Percentiles rank a stretch among this genome's conserved stretches.
These are phyloP conservation scores for Boletus rubescentipes DNA, from an alignment of 768 basidiomycete species.

Conservation along the genomic window DNA sequence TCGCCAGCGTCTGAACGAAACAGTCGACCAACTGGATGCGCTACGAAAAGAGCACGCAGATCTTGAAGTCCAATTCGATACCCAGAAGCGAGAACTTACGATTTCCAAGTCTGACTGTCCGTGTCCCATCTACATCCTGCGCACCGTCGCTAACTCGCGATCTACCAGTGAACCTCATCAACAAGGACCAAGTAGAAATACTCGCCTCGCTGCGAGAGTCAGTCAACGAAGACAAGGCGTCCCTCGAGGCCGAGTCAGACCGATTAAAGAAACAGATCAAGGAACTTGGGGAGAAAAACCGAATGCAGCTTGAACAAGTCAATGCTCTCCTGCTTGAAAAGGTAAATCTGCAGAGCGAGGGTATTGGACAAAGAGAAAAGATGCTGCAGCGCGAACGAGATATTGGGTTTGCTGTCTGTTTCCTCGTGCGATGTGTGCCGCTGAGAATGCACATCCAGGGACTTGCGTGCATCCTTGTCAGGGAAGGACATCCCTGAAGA, in stretches of 20 bases:
- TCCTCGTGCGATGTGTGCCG: background rate
- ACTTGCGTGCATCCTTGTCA: conserved; percentile 71
- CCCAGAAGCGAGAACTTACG: conserved; percentile 64
- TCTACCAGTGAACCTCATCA: conserved; percentile 76
- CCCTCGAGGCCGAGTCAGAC: conserved; percentile 66
- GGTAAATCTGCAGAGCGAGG: conserved; percentile 84
- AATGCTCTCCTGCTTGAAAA: conserved; percentile 87
- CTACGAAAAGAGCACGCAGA: conserved; percentile 68
- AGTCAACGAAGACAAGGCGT: conserved; percentile 83
- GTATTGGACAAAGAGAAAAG: conserved; percentile 85
- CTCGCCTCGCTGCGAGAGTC: conserved; percentile 83
- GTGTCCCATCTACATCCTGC: conserved; percentile 24
- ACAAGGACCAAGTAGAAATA: conserved; percentile 92
- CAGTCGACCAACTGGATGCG: conserved; percentile 74
- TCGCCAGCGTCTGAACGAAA: conserved; percentile 84
- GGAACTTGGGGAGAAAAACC: conserved; percentile 77
- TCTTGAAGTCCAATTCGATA: conserved; percentile 68
- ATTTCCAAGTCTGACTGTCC: conserved; percentile 84
- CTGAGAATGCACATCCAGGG: conserved; percentile 43
- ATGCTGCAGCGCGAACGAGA: conserved; percentile 86
- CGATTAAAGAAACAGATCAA: conserved; percentile 64
- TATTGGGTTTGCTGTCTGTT: conserved; percentile 57
- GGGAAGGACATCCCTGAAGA: conserved; percentile 84
- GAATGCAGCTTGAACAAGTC: conserved; percentile 89
- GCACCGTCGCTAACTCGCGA: conserved; percentile 2